Evolutionary conservation across 2,329 filamentous ascomycete genomes (phyloP).

Genomic region (Keithomyces neogunnii): DNA sequence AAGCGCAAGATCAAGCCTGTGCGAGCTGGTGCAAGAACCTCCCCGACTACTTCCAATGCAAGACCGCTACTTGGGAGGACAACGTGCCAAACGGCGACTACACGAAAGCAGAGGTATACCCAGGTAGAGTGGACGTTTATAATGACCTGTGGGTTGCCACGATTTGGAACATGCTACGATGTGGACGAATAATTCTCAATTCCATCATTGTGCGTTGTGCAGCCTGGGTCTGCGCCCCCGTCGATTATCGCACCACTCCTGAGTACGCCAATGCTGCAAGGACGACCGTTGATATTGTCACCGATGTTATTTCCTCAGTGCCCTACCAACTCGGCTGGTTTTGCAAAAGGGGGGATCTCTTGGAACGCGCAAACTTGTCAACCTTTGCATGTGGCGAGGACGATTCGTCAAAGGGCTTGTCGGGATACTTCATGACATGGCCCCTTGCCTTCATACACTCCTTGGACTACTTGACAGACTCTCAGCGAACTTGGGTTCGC

Average conservation of each 20-base stretch:
- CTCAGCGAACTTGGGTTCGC: constrained; percentile 46
- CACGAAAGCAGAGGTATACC: constrained; percentile 45
- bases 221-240: constrained; percentile 51
- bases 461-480: constrained; percentile 51
- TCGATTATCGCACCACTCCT: constrained; percentile 54
- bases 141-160: constrained; percentile 50
- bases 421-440: constrained; percentile 53
- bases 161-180: constrained; percentile 47
- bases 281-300: constrained; percentile 43
- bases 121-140: constrained; percentile 52
- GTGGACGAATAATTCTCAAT: constrained; percentile 45
- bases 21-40: constrained; percentile 41
- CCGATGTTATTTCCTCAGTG: constrained; percentile 52
- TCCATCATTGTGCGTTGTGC: constrained; percentile 49
- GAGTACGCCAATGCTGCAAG: constrained; percentile 49
- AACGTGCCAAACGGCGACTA: constrained; percentile 44
- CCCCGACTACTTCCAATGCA: constrained; percentile 41
- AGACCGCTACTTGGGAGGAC: constrained; percentile 49
- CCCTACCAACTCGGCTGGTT: constrained; percentile 56
- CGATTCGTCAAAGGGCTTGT: constrained; percentile 41
- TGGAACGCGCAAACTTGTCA: constrained; percentile 30
- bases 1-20: constrained; percentile 43
- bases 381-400: constrained; percentile 43
- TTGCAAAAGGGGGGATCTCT: constrained; percentile 32
- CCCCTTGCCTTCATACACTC: constrained; percentile 44